Conservation (phyloP, 345 rosid genomes). For the Viola odorata region DNA sequence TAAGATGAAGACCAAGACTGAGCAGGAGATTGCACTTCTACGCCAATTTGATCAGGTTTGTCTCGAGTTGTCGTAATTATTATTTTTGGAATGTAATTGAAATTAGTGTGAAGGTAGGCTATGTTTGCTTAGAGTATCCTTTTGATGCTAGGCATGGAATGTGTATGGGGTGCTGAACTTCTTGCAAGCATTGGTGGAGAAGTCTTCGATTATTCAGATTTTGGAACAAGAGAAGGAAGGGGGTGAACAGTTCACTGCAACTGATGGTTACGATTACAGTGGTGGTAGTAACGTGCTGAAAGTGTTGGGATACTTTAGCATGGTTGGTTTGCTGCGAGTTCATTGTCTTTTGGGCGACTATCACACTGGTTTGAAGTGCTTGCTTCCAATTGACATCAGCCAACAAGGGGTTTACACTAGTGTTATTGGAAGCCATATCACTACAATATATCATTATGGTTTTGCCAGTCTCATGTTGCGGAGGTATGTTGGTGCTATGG, state of each 20-base stretch:
- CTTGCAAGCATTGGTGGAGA: conserved; percentile 97
- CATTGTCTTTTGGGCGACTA: conserved; percentile 97
- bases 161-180: conserved; percentile 97
- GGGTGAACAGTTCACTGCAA: conserved; percentile 85
- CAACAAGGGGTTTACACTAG: conserved; percentile 89
- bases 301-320: conserved; percentile 95
- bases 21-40: conserved; percentile 78
- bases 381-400: conserved; percentile 85
- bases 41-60: conserved; percentile 70
- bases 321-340: conserved; percentile 91
- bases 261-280: conserved; percentile 90
- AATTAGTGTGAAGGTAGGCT: background rate
- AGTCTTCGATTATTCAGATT: conserved; percentile 76
- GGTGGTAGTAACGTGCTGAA: conserved; percentile 98
- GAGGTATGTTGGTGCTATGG: conserved; percentile 41
- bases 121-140: background rate
- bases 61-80: background rate
- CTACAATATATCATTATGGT: conserved; percentile 92
- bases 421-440: conserved; percentile 92
- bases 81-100: background rate
- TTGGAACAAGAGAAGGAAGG: conserved; percentile 93
- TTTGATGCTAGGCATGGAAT: conserved; percentile 71
- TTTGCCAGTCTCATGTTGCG: conserved; percentile 97
- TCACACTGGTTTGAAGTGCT: conserved; percentile 88
- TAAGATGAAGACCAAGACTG: conserved; percentile 89